phyloP scores from a whole-genome alignment of 2,329 filamentous ascomycete species.

The Epichloe aotearoae region DNA sequence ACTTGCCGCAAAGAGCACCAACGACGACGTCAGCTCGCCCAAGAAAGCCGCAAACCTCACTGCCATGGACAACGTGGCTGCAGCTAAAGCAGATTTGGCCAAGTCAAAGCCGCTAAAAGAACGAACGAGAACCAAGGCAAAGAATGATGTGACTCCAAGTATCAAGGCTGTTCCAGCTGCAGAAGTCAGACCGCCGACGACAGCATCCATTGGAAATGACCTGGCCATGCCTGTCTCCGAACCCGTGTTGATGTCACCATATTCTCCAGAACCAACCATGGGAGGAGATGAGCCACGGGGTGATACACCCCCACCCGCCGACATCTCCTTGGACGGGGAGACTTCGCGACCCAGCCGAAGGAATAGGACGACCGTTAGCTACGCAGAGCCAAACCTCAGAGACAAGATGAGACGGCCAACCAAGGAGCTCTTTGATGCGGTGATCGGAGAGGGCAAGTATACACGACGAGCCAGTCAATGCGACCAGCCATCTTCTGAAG shows the following conservation, averaged over 20 bases:
- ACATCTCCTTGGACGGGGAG: conserved; percentile 42
- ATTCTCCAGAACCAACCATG: conserved; percentile 33
- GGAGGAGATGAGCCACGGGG: conserved; percentile 21
- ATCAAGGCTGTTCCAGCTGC: conserved; percentile 10
- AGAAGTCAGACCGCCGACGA: conserved; percentile 9
- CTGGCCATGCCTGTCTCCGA: conserved; percentile 22
- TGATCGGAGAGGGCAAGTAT: conserved; percentile 48
- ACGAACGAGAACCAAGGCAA: conserved; percentile 15
- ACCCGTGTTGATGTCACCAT: conserved; percentile 29
- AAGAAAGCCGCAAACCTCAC: conserved; percentile 32
- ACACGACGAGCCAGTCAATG: conserved; percentile 27
- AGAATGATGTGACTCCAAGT: conserved; percentile 11
- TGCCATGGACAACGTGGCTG: conserved; percentile 22
- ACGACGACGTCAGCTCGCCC: conserved; percentile 45
- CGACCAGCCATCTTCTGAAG: conserved; percentile 15
- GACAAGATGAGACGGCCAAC: conserved; percentile 76
- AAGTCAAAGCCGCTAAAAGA: conserved; percentile 16
- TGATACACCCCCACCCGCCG: conserved; percentile 47
- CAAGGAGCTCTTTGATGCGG: conserved; percentile 62
- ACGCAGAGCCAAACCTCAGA: conserved; percentile 67
- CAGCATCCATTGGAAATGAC: conserved; percentile 8
- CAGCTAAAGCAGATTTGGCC: conserved; percentile 24
- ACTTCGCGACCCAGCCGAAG: conserved; percentile 53
- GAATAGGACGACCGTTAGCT: conserved; percentile 57
- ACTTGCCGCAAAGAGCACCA: conserved; percentile 44